Conservation (phyloP, 2,329 filamentous ascomycete species). For the Nemania sp. region DNA sequence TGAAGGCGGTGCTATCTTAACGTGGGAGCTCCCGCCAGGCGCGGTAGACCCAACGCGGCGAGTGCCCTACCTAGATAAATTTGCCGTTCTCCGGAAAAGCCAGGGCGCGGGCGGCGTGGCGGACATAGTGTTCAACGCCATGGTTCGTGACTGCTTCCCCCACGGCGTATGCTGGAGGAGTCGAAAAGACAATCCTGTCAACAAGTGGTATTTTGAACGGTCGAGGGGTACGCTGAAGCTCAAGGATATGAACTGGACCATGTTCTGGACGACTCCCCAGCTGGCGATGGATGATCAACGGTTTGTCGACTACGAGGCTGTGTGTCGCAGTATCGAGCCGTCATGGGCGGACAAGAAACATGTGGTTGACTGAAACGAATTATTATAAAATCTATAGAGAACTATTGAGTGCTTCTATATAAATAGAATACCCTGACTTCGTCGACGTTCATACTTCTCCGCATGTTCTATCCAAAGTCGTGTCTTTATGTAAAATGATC, state of each 20-base stretch:
- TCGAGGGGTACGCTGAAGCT: constrained; percentile 83
- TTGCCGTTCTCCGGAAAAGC: constrained; percentile 84
- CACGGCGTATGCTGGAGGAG: constrained; percentile 90
- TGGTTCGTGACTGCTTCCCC: constrained; percentile 89
- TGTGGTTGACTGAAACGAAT: constrained; percentile 54
- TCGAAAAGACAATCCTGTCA: constrained; percentile 88
- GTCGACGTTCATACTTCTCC: too few relatives aligned
- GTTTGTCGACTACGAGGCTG: constrained; percentile 71
- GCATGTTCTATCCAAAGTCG: too few relatives aligned
- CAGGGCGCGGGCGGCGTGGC: constrained; percentile 93
- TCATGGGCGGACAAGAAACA: constrained; percentile 65
- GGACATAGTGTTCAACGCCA: constrained; percentile 93
- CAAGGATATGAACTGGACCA: constrained; percentile 83
- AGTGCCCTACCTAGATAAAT: constrained; percentile 96
- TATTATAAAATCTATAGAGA: not conserved
- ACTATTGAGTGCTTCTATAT: too few relatives aligned
- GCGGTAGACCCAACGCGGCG: constrained; percentile 62
- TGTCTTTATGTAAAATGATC: too few relatives aligned
- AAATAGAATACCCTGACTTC: too few relatives aligned
- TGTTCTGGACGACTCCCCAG: constrained; percentile 92
- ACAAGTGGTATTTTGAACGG: constrained; percentile 99
- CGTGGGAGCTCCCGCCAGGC: constrained; percentile 80
- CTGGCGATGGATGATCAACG: constrained; percentile 57
- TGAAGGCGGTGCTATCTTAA: constrained; percentile 91
- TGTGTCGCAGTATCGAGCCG: constrained; percentile 68